phyloP scores from a whole-genome alignment of 2,329 filamentous ascomycete species.

The Penicillium sp. region DNA sequence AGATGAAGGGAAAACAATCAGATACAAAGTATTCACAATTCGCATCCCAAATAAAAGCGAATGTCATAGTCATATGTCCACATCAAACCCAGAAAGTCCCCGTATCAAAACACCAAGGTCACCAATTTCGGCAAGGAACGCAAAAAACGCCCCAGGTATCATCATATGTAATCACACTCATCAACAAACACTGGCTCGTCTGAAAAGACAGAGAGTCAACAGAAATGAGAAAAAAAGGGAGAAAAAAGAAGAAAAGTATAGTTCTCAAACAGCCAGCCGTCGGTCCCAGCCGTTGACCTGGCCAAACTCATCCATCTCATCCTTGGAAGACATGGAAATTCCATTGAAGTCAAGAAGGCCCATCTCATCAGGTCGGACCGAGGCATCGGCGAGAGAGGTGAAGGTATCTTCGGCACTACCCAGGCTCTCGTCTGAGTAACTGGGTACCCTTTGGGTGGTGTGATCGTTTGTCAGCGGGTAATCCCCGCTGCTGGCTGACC shows the following conservation, averaged over 20 bases:
- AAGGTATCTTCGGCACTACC: conserved; percentile 53
- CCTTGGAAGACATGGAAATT: conserved; percentile 40
- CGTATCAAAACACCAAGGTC: neutral
- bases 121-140: neutral
- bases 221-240: neutral
- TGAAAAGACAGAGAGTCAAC: neutral
- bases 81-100: neutral
- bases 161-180: conserved; percentile 4
- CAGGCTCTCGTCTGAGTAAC: conserved; percentile 62
- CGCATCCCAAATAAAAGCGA: neutral
- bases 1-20: neutral
- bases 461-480: conserved; percentile 30
- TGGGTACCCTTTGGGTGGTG: conserved; percentile 56
- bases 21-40: neutral
- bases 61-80: conserved; percentile 4
- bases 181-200: neutral
- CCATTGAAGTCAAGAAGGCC: conserved; percentile 37
- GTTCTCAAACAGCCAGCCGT: conserved; percentile 33
- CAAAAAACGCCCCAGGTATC: conserved; percentile 18
- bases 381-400: conserved; percentile 24
- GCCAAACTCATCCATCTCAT: conserved; percentile 36
- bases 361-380: conserved; percentile 32
- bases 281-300: conserved; percentile 36
- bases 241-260: neutral
- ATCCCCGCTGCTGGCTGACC: conserved; percentile 45